Base-by-base conservation (phyloP, 768 basidiomycete species). In the Cystofilobasidium bisporidii region DNA sequence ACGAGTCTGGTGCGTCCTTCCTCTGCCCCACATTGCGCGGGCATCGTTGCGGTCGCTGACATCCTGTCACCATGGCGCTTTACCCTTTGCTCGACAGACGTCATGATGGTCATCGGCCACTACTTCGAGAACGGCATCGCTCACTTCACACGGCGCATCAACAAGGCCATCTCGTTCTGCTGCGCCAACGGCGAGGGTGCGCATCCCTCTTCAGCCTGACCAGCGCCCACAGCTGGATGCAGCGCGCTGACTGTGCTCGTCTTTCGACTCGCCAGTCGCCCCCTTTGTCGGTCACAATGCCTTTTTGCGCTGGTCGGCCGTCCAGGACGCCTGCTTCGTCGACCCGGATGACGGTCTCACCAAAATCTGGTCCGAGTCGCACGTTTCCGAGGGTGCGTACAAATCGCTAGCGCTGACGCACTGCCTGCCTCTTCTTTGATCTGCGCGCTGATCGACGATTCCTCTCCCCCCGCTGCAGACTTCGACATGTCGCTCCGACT, bases 81-180 rank as follows among this genome's bases (percentile, higher is more conserved):
- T 18, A 30, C 26, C 15, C n/a, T n/a, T n/a, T n/a, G n/a, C n/a
- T n/a, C n/a, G n/a, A n/a, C 87, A 8, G 88, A 89, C 72, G 89
- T 92, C 71, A 89, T 91, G 86, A 88, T 92, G 76, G 89, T 91
- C 64, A 89, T 86, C 0, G 80, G 87, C 75, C 86, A 91, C 76
- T 92, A 87, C 78, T 92, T 93, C 73, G 91, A 94, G 64, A 65
- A 59, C 48, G 89, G 88, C 22, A 86, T 93, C 69, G 84, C 91
- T 17, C 86, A 86, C 76, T 93, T 94, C 78, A 92, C 91, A 1
- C 84, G 85, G 26, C 83, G 89, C 43, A 89, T 93, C 78, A 91
- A 92, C 50, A 64, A 70, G 63, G 75, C 76, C 28, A 77, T 77
- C 55, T 76, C 76, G 4, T 76, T 71, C 69, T 74, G 73, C 62